These are phyloP conservation scores for Cordyceps cateniannulata DNA, from an alignment of 2,329 filamentous ascomycete genomes.

Conservation along the genomic window DNA sequence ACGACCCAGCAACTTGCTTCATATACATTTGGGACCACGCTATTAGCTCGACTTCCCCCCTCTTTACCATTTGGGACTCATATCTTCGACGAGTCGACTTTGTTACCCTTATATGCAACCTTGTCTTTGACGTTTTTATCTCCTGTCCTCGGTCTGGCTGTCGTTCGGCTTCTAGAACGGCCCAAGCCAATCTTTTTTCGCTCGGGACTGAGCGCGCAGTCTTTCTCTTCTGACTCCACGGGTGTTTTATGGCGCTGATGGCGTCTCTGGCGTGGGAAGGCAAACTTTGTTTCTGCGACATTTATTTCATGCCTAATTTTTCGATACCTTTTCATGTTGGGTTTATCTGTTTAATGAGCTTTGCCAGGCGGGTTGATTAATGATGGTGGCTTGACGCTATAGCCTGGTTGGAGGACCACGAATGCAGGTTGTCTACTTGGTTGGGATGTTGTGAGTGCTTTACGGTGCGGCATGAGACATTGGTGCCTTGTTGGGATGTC, in stretches of 20 bases:
- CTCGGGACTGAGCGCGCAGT: not conserved
- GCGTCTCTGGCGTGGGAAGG: conserved; percentile 10
- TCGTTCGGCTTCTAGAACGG: not conserved
- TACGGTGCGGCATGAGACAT: not conserved
- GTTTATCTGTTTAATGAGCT: conserved; percentile 2
- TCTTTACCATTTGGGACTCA: not conserved
- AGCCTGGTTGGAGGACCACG: not conserved
- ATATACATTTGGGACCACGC: not conserved
- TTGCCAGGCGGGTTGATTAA: not conserved
- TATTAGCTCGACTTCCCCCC: not conserved
- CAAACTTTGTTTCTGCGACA: not conserved
- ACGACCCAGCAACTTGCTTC: not conserved
- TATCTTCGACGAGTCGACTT: not conserved
- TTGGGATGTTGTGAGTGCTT: not conserved
- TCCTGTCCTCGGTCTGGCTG: not conserved
- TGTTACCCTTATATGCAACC: not conserved
- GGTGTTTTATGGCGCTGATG: conserved; percentile 8
- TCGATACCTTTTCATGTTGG: conserved; percentile 10
- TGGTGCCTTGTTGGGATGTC: not conserved
- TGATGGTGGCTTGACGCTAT: conserved; percentile 2
- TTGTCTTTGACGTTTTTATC: not conserved
- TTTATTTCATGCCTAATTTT: conserved; percentile 8
- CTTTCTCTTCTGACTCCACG: conserved; percentile 1
- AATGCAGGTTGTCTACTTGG: not conserved
- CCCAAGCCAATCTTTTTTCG: not conserved